These are phyloP conservation scores for Talaromyces stipitatus DNA, from an alignment of 495 filamentous ascomycete genomes.

Conservation along the genomic window DNA sequence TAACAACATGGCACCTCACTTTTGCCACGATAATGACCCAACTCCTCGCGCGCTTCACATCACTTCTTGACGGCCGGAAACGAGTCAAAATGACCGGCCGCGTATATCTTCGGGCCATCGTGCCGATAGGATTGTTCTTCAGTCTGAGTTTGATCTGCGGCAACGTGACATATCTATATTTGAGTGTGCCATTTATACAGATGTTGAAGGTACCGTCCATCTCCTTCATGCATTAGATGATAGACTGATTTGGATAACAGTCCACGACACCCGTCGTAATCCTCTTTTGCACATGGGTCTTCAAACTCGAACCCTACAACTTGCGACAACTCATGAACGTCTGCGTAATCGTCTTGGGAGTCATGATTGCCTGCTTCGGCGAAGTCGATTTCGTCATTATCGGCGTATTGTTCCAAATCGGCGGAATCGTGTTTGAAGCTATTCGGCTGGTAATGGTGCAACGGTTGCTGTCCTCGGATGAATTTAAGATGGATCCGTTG, in stretches of 20 bases:
- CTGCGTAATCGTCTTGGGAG: constrained; percentile 64
- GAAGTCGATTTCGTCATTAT: constrained; percentile 65
- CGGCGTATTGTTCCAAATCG: constrained; percentile 64
- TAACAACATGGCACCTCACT: constrained; percentile 72
- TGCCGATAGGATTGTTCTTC: constrained; percentile 70
- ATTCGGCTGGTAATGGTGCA: constrained; percentile 73
- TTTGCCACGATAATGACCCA: constrained; percentile 71
- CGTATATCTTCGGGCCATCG: constrained; percentile 61
- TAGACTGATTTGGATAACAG: constrained; percentile 16
- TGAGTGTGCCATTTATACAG: constrained; percentile 73
- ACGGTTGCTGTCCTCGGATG: constrained; percentile 56
- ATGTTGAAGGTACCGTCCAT: constrained; percentile 60
- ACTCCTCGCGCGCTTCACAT: constrained; percentile 60
- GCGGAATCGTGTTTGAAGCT: constrained; percentile 66
- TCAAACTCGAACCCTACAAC: constrained; percentile 54
- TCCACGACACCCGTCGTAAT: constrained; percentile 62
- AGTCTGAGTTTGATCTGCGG: constrained; percentile 64
- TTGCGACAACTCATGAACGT: constrained; percentile 57
- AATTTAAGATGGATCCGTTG: constrained; percentile 75
- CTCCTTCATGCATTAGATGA: background rate
- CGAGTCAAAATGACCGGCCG: constrained; percentile 60
- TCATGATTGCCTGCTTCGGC: constrained; percentile 64
- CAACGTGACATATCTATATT: constrained; percentile 67
- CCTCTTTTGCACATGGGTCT: constrained; percentile 56
- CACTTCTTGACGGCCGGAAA: constrained; percentile 59